Conservation (phyloP, 768 basidiomycete species). For the Boletellus sp. region DNA sequence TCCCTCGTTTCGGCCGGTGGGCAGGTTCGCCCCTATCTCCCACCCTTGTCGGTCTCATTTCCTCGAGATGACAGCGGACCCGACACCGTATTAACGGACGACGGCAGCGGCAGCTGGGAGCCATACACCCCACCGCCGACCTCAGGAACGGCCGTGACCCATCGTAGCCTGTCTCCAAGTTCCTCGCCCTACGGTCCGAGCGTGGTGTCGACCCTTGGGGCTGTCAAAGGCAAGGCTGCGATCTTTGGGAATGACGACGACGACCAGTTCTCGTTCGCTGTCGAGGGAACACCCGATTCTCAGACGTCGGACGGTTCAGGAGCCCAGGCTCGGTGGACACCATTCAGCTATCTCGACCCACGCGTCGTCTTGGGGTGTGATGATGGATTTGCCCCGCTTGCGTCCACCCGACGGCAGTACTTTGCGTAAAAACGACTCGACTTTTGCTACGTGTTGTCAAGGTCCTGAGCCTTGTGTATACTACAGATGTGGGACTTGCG, state of each 20-base stretch:
- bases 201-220: constrained; percentile 39
- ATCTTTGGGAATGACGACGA: constrained; percentile 49
- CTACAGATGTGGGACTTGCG: constrained; percentile 10
- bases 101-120: constrained; percentile 52
- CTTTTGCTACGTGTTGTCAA: neutral
- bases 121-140: constrained; percentile 63
- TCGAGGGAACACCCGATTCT: constrained; percentile 13
- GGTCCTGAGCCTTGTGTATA: constrained; percentile 1
- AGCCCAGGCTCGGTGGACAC: constrained; percentile 19
- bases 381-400: constrained; percentile 43
- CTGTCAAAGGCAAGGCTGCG: constrained; percentile 29
- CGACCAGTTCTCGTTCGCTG: constrained; percentile 51
- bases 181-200: constrained; percentile 14
- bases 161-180: constrained; percentile 36
- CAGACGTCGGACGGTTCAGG: constrained; percentile 14
- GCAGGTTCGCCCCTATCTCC: constrained; percentile 45
- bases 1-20: constrained; percentile 33
- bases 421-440: constrained; percentile 23
- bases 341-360: constrained; percentile 33
- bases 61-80: constrained; percentile 51
- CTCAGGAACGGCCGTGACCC: constrained; percentile 42
- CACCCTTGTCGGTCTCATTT: constrained; percentile 40
- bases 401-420: constrained; percentile 38
- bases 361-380: constrained; percentile 33
- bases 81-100: constrained; percentile 47